Base-by-base conservation (phyloP, 768 basidiomycete species). In the Lactarius evosmus region DNA sequence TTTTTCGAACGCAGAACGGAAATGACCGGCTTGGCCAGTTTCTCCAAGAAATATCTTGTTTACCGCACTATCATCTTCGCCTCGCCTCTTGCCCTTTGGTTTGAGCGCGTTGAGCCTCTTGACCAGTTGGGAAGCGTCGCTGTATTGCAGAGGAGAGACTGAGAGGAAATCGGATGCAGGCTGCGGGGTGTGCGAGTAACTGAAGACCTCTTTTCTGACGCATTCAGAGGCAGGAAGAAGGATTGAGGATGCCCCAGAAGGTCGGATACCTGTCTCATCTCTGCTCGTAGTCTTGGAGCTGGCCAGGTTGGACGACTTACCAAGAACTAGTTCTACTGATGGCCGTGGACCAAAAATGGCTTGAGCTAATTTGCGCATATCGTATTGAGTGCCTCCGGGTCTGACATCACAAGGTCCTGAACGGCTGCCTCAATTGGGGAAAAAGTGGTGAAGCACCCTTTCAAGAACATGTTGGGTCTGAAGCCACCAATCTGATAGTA, bases 401-500 rank as follows among this genome's bases (percentile, higher is more conserved):
- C 65, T 66, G 56, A 32, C 16, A 38, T 50, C 58, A 60, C n/a
- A 19, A 49, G 14, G 6, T 27, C 2, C 44, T 67, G 56, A 60
- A 58, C 50, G 51, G 25, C 2, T 12, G 27, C 25, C 38, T 64
- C 29, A 41, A 33, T 14, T 27, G 11, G 60, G 41, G 29, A 50
- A 17, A 58, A 58, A 58, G 53, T 17, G 14, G 40, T 14, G 51
- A 44, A 16, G 58, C 29, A 66, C 57, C 56, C 53, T 62, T 64
- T 58, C 66, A 69, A 38, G 17, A 49, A 44, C 29, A 61, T 19
- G 32, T 67, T 63, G 19, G 61, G 54, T 30, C 59, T 61, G 16
- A 68, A 64, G 56, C 66, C 68, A 51, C 62, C 68, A 49, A 68
- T 67, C 58, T 67, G 67, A 59, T 63, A 68, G 11, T 67, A 68